Base-by-base conservation (phyloP, 2,329 filamentous ascomycete genomes). In the Penicillium palitans region DNA sequence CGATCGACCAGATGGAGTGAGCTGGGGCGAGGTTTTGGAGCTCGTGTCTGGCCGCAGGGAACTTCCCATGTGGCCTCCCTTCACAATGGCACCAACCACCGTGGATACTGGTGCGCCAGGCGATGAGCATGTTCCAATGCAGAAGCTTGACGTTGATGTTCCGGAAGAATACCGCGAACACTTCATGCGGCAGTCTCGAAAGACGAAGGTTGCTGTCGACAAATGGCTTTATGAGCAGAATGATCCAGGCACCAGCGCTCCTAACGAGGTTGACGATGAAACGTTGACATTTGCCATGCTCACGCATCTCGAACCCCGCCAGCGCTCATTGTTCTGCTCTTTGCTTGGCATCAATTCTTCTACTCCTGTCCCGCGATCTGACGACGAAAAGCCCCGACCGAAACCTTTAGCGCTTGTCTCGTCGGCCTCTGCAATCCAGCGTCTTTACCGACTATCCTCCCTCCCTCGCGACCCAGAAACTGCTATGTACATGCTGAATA, bases 11-110 rank as follows among this genome's bases (percentile, higher is more conserved):
- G 67, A 71, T 2, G 93, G 92, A 2, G 81, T 97, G 31, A 95
- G 91, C 61, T 99, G 93, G 93, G 93, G 95, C 10, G 93, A 98
- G 72, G 92, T 98, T 13, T 78, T 99, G 25, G 95, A 99, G 75
- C 87, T 93, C 71, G 92, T 96, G 13, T 95, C 91, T 63, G 93
- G 93, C 19, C 87, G 93, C 55, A 86, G 91, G 59, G 91, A 96
- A 66, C 81, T 97, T 52, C 93, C 93, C 0, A 78, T 83, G 17
- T 97, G 93, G 93, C 93, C 93, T 24, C 91, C 93, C 0, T 95
- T 97, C 69, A 86, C 90, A 64, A 83, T 93, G 65, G 84, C 84
- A 3, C 80, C 84, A 49, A 79, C 90, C 4, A 72, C 81, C 17
- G 72, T 77, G 33, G 81, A 81, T 12, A 75, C 86, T n/a, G 83